These are phyloP conservation scores for Poronia punctata DNA, from an alignment of 495 filamentous ascomycete genomes.

Conservation along the genomic window DNA sequence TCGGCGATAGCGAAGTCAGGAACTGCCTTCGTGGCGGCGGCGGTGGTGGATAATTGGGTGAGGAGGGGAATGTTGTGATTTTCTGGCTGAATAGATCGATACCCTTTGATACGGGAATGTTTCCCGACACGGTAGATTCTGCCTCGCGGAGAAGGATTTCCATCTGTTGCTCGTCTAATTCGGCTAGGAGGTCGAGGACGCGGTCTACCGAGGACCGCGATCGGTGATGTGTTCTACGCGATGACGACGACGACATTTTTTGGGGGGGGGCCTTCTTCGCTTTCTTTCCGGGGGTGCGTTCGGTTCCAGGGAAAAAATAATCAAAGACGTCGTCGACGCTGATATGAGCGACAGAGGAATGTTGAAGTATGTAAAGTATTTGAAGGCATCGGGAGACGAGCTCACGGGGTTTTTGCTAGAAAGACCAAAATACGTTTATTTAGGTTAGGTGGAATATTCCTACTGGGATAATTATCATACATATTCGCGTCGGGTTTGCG, in stretches of 20 bases:
- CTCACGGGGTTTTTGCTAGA: not conserved
- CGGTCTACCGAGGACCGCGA: slow-evolving; percentile 33
- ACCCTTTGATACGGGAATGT: slow-evolving; percentile 29
- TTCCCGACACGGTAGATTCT: slow-evolving; percentile 32
- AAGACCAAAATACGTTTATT: no score
- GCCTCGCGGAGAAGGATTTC: slow-evolving; percentile 29
- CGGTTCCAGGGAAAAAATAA: not conserved
- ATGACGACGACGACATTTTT: slow-evolving; percentile 29
- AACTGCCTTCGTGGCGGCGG: slow-evolving; percentile 16
- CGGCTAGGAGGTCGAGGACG: slow-evolving; percentile 32
- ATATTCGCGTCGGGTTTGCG: no score
- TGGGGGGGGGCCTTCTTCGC: not conserved
- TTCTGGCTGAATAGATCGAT: slow-evolving; percentile 28
- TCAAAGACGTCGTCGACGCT: not conserved
- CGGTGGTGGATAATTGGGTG: not conserved
- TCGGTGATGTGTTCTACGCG: slow-evolving; percentile 25
- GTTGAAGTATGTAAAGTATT: not conserved
- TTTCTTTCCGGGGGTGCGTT: not conserved
- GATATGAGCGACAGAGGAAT: not conserved
- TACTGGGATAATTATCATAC: no score
- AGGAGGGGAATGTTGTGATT: slow-evolving; percentile 1
- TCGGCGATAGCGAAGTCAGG: slow-evolving; percentile 22
- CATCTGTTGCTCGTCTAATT: slow-evolving; percentile 30
- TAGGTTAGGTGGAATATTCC: no score
- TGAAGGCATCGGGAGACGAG: not conserved